Evolutionary conservation across 2,329 filamentous ascomycete species (phyloP).

Genomic region (Hymenoscyphus repandus): DNA sequence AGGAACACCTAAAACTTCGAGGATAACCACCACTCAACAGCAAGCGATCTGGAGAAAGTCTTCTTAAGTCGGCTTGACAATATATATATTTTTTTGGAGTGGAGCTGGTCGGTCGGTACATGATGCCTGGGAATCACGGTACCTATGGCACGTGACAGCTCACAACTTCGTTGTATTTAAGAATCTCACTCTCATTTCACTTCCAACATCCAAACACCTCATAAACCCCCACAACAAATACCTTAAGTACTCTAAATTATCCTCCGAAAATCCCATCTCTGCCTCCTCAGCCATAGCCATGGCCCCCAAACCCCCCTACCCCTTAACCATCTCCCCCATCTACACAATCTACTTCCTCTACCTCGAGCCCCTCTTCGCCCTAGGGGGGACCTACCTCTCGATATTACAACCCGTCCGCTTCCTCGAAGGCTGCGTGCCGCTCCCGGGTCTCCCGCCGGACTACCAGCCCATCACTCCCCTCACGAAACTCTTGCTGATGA

Average conservation of each 20-base stretch:
- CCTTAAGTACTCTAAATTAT: no score
- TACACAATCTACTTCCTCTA: conserved; percentile 27
- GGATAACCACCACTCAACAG: no score
- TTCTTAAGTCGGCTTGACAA: no score
- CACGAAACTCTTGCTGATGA: conserved; percentile 24
- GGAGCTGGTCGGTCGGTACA: no score
- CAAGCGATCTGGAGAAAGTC: no score
- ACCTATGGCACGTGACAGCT: not conserved
- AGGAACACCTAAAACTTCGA: no score
- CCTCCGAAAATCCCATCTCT: no score
- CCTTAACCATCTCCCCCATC: conserved; percentile 14
- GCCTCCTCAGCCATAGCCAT: no score
- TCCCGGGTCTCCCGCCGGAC: conserved; percentile 13
- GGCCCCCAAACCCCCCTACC: not conserved
- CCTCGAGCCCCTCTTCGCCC: conserved; percentile 23
- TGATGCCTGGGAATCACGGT: no score
- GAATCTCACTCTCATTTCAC: not conserved
- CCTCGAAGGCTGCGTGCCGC: conserved; percentile 21
- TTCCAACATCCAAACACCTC: not conserved
- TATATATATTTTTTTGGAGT: no score
- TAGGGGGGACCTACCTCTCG: conserved; percentile 21
- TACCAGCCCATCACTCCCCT: conserved; percentile 18
- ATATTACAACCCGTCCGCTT: conserved; percentile 16
- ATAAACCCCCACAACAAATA: not conserved
- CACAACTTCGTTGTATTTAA: not conserved